phyloP scores from a whole-genome alignment of 1,284 basidiomycete species.

The Trametes pubescens region DNA sequence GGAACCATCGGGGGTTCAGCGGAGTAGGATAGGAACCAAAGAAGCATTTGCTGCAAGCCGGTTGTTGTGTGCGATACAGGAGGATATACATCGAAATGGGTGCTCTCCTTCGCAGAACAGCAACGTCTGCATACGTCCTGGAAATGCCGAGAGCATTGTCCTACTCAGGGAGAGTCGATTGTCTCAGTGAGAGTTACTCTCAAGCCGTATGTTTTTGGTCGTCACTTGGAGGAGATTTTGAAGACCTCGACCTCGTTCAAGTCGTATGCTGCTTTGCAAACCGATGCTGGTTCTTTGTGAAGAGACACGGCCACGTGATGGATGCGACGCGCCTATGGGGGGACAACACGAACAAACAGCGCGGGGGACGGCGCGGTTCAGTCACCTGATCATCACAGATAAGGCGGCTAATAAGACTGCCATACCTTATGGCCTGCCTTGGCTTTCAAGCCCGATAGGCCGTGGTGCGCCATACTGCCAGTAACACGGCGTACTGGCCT shows the following conservation, averaged over 20 bases:
- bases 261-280: too few species aligned
- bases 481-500: background rate
- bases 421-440: background rate
- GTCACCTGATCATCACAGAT: slow-evolving; percentile 14
- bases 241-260: background rate
- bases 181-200: too few species aligned
- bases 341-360: slow-evolving; percentile 24
- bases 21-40: background rate
- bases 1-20: background rate
- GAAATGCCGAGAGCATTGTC: too few species aligned
- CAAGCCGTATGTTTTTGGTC: too few species aligned
- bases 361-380: slow-evolving; percentile 18
- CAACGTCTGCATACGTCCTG: too few species aligned
- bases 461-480: too few species aligned
- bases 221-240: too few species aligned
- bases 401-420: slow-evolving; percentile 3
- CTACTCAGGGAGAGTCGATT: too few species aligned
- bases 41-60: background rate
- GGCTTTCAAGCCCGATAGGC: slow-evolving; percentile 2
- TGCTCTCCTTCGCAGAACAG: too few species aligned
- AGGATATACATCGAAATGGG: too few species aligned
- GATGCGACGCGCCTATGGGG: slow-evolving; percentile 24
- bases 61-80: background rate
- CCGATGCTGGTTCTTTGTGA: slow-evolving; percentile 6
- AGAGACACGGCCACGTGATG: slow-evolving; percentile 20